Conservation (phyloP, 2,329 filamentous ascomycete genomes). For the Colletotrichum simmondsii region DNA sequence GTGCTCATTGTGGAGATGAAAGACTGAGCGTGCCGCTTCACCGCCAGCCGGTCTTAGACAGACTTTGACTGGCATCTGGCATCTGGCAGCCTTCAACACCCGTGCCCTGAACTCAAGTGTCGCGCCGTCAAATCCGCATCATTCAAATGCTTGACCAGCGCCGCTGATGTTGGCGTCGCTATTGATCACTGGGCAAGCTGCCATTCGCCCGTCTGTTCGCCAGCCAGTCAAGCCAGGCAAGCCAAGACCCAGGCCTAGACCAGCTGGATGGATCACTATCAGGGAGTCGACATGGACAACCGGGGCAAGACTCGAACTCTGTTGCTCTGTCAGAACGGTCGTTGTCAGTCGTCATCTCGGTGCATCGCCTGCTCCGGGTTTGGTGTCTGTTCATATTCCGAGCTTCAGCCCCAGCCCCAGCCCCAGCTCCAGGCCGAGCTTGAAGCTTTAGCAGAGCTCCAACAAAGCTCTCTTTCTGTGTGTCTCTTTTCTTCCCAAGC, state of each 20-base stretch:
- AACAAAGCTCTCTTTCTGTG: neutral
- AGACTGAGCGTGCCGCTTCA: slow-evolving; percentile 31
- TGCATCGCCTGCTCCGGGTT: slow-evolving; percentile 3
- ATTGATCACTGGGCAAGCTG: slow-evolving; percentile 3
- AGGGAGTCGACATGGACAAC: slow-evolving; percentile 7
- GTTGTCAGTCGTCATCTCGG: slow-evolving; percentile 23
- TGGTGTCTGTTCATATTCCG: neutral
- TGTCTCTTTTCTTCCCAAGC: neutral
- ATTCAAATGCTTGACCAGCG: slow-evolving; percentile 29
- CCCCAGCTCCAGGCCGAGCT: slow-evolving; percentile 9
- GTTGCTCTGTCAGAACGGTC: slow-evolving; percentile 14
- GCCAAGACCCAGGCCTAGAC: slow-evolving; percentile 22
- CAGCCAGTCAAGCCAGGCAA: neutral
- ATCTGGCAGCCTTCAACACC: slow-evolving; percentile 14
- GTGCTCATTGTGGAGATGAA: slow-evolving; percentile 32
- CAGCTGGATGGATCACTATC: slow-evolving; percentile 12
- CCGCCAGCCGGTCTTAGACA: slow-evolving; percentile 31
- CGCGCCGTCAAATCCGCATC: slow-evolving; percentile 22
- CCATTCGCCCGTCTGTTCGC: slow-evolving; percentile 27
- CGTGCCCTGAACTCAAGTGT: slow-evolving; percentile 16
- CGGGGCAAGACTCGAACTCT: slow-evolving; percentile 10
- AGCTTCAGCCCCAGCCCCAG: neutral
- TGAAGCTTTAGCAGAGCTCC: neutral
- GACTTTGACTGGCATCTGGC: slow-evolving; percentile 27
- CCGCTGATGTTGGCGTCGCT: slow-evolving; percentile 24